Evolutionary conservation across 345 rosid species (phyloP), one percentile per base, ranked within the genome.

Genomic region (Ricinus communis): DNA sequence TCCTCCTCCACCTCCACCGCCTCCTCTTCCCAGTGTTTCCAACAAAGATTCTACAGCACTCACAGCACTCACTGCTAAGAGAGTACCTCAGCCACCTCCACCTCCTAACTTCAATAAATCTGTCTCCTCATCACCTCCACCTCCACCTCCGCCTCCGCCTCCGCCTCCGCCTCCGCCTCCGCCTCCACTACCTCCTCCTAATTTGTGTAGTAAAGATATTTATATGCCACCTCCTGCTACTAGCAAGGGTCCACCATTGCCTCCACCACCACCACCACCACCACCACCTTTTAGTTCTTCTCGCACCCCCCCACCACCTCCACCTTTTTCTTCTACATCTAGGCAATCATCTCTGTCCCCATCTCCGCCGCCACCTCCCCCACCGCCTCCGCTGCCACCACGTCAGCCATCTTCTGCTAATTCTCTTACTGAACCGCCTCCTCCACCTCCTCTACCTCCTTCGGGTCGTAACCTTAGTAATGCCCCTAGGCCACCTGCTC

Each of bases 391-490:
- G 47, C 13, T 12, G 8, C 8, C 47, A n/a, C n/a, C n/a, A n/a
- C n/a, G n/a, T 43, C 47, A 43, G 47, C 4, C 47, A 43, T 43
- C 47, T 43, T 3, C 14, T 3, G 47, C 13, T 58, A 58, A 18
- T 18, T n/a, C 63, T 16, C 8, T 16, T 8, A 31, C 41, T 19
- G 22, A 64, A 27, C 52, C 79, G 28, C 66, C 74, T 0, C 49
- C 78, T n/a, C 81, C 84, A 11, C 83, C 72, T 0, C 83, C 75
- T 0, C 82, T 71, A 10, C 73, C 77, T 13, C 72, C 31, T 15
- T 61, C 31, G 16, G 30, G 59, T 8, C 1, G 16, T 54, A 50
- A 41, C 52, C 31, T 64, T 33, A 16, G 16, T 30, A 66, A 36
- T 50, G 8, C 54, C 41, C 31, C 57, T 22, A 38, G 25, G 38